Base-by-base conservation (phyloP, 345 rosid species). In the Rhizophora apiculata region DNA sequence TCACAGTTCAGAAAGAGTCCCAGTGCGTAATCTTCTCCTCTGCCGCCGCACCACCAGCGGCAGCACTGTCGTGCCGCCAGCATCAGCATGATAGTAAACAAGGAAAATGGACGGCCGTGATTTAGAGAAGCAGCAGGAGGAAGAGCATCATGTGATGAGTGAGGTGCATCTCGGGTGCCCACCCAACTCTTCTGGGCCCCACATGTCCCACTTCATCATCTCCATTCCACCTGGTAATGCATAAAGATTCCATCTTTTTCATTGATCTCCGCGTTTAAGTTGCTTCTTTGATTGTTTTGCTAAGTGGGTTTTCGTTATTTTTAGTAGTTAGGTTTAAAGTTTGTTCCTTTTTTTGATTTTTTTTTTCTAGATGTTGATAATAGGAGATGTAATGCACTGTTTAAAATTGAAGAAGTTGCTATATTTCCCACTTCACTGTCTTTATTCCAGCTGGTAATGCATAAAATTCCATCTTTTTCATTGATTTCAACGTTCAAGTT, bases 91-190 rank as follows among this genome's bases (percentile, higher is more conserved):
- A 19, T 18, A 11, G 31, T 13, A n/a, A 8, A 10, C 8, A 2
- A 20, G 21, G 36, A 5, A 37, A 26, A 75, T 70, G 79, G 72
- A 55, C 49, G 39, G 69, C 36, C 21, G n/a, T 24, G 61, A n/a
- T 55, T 30, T 21, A 27, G 65, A 67, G 6, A 65, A 55, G 60
- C 27, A 56, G 29, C 18, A 24, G 60, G 67, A 49, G 19, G 84
- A 68, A 66, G 82, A 75, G 64, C 68, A 68, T 9, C 77, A 74
- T 15, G 91, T 91, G 84, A 94, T 91, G 95, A 94, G 98, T 76
- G 92, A 94, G 81, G 84, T 91, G 46, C 96, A 89, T 72, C 52
- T 88, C 6, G 95, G 97, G 48, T 94, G 98, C 67, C 95, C 93
- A 60, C 88, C 92, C 19, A 70, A 74, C 65, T 66, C 73, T 22